Conservation (phyloP, 1,284 basidiomycete genomes). For the Ustilago crameri region DNA sequence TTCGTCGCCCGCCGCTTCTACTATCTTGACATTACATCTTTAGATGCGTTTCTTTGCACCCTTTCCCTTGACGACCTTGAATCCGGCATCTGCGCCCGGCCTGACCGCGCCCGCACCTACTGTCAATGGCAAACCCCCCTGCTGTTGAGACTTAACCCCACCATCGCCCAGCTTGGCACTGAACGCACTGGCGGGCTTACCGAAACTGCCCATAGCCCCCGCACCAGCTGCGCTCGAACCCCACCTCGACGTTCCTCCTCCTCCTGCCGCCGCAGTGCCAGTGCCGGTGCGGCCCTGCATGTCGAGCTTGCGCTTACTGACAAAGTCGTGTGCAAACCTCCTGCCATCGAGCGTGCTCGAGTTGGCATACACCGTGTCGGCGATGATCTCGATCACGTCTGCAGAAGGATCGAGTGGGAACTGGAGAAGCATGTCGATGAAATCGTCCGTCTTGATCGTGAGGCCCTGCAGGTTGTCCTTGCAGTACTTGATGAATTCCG, state of each 20-base stretch:
- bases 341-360: conserved; percentile 93
- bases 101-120: no score
- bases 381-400: conserved; percentile 67
- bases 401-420: conserved; percentile 67
- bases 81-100: conserved; percentile 20
- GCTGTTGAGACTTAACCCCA: no score
- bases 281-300: conserved; percentile 43
- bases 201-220: conserved; percentile 17
- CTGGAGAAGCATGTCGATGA: conserved; percentile 69
- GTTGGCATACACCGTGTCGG: conserved; percentile 79
- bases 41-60: conserved; percentile 44
- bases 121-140: no score
- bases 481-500: conserved; percentile 92
- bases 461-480: conserved; percentile 87
- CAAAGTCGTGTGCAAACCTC: conserved; percentile 90
- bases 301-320: conserved; percentile 78
- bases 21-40: no score
- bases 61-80: conserved; percentile 61
- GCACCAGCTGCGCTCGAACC: no score
- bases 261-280: not conserved
- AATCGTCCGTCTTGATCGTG: conserved; percentile 71
- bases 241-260: conserved; percentile 14
- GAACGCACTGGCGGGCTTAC: conserved; percentile 3
- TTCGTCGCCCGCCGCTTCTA: no score
- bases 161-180: conserved; percentile 4